Percentiles rank a stretch among this genome's conserved stretches.
These are phyloP conservation scores for Trichoderma sp. DNA, from an alignment of 2,329 filamentous ascomycete genomes.

Conservation along the genomic window DNA sequence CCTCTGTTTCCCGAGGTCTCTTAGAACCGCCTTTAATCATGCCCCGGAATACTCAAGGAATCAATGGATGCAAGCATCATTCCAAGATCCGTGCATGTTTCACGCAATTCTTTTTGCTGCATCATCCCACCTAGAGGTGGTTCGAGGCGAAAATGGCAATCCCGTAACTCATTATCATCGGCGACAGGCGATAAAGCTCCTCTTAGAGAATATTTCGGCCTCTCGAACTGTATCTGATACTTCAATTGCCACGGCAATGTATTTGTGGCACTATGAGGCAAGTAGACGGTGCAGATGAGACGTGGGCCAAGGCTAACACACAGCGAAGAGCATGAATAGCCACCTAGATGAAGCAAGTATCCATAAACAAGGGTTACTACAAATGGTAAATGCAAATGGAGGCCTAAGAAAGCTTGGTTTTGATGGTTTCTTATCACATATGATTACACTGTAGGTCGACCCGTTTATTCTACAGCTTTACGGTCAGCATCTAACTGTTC, in stretches of 20 bases:
- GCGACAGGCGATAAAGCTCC: background rate
- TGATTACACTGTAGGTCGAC: background rate
- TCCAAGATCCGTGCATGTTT: background rate
- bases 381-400: background rate
- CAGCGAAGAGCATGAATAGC: background rate
- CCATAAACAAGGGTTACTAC: background rate
- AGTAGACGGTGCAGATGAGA: background rate
- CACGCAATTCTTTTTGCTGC: background rate
- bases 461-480: background rate
- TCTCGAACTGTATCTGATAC: background rate
- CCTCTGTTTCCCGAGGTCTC: background rate
- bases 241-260: background rate
- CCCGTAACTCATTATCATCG: background rate
- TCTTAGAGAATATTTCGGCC: background rate
- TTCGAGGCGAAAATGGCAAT: background rate
- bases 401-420: background rate
- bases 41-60: background rate
- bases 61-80: background rate
- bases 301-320: background rate
- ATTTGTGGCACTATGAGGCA: background rate
- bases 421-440: background rate
- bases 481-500: background rate
- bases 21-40: background rate
- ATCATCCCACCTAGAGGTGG: background rate
- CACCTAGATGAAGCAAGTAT: background rate